Base-by-base conservation (phyloP, 1,284 basidiomycete genomes). In the Ganoderma meredithae region DNA sequence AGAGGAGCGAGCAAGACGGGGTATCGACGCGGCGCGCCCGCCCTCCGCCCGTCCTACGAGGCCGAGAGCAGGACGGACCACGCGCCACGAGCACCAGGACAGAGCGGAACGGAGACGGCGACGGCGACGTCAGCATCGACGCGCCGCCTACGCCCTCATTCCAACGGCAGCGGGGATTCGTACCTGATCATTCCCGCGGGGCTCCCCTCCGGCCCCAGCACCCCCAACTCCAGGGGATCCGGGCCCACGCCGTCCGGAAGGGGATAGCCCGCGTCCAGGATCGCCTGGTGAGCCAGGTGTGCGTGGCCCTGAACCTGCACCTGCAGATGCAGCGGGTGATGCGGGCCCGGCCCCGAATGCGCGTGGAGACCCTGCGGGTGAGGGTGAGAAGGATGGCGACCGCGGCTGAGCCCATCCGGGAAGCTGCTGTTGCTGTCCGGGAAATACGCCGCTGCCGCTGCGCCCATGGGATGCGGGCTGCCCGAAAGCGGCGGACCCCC, bases 111-210 rank as follows among this genome's bases (percentile, higher is more conserved):
- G 15, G 39, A 9, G n/a, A 41, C n/a, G 9, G 17, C 39, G 39
- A 22, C 58, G 36, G 7, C 36, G n/a, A 7, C 33, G 36, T 12
- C 56, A 13, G 53, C 17, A 3, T n/a, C 58, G 40, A n/a, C 56
- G 58, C 65, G 67, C 55, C 53, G 62, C 53, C 66, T 71, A 75
- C 63, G 75, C 76, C 74, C 75, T 78, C 76, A 77, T 76, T 76
- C 76, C 77, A 75, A 76, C 74, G 74, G 75, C 73, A 76, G 75
- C 72, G 74, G 76, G 63, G 77, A 77, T 71, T 76, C 77, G 77
- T 76, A 78, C 77, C 74, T 77, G 73, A 76, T 73, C 75, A 72
- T 73, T 68, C 71, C 75, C 69, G 65, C 63, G 70, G 73, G 72
- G 63, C 71, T 76, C 71, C 52, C 72, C 69, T 65, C 71, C 74